Evolutionary conservation across 805 yeast genomes (phyloP), one percentile per base, ranked within the genome.

Genomic region (Cyberlindnera bimundalis): DNA sequence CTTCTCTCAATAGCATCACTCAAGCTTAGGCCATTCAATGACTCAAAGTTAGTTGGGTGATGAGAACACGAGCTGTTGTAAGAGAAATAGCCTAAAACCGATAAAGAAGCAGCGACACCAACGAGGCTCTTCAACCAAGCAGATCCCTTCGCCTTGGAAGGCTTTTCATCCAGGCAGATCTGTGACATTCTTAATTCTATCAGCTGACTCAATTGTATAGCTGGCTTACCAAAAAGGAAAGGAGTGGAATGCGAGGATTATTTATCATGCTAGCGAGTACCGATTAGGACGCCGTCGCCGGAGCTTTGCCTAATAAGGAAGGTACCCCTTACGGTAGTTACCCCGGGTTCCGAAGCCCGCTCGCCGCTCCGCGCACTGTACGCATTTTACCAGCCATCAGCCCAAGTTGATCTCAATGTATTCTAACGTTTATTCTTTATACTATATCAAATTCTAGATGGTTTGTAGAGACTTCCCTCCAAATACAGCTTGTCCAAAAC

Each of bases 231-330:
- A n/a, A n/a, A n/a, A n/a, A n/a, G n/a, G n/a, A n/a, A n/a, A n/a
- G n/a, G n/a, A n/a, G n/a, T n/a, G n/a, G n/a, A n/a, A n/a, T n/a
- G n/a, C n/a, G n/a, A n/a, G n/a, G n/a, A n/a, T n/a, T n/a, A n/a
- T n/a, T n/a, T n/a, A n/a, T n/a, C n/a, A n/a, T 23, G 10, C 25
- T 23, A 23, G 25, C 25, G n/a, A n/a, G n/a, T n/a, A n/a, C n/a
- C n/a, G n/a, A n/a, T n/a, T n/a, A n/a, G n/a, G n/a, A n/a, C n/a
- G n/a, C n/a, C n/a, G n/a, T n/a, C 24, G 24, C 6, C 40, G 40
- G 40, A 37, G 36, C 8, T 8, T 16, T 30, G 16, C 40, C 40
- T 18, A 6, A 25, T 37, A 15, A 14, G 32, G 40, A 13, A 37
- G 27, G 27, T 31, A 25, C 40, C 35, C 15, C 13, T 12, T 26